Evolutionary conservation across 192 early-diverging fungal species (phyloP), one percentile per base, ranked within the genome.

Genomic region (Anaeromyces robustus): DNA sequence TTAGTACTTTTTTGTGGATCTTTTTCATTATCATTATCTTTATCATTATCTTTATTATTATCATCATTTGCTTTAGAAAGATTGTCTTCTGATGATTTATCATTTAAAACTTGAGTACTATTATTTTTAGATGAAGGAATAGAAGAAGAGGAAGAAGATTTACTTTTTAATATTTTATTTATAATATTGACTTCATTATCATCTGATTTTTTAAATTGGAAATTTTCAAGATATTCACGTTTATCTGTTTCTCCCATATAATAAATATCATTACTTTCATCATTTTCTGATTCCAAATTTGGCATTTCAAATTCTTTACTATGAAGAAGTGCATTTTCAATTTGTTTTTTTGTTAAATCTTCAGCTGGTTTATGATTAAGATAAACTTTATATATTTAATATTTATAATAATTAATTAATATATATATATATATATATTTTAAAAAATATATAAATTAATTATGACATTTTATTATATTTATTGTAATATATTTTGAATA

Each of bases 301-400:
- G 52, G 52, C 52, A 68, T 68, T 68, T 68, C 52, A 68, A 84
- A 78, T 41, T 84, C 80, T 29, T 83, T 78, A 0, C 87, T 86
- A 28, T 84, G 82, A 12, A 79, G 41, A 18, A 90, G 84, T 2
- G 87, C 86, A 3, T 30, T 68, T 19, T 88, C 85, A 30, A 90
- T 41, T 31, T 90, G 86, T 17, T 80, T 68, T 81, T 86, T 78
- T 0, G 84, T 86, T 30, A 84, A 80, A 37, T 86, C 85, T 30
- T 68, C 41, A 14, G 89, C 81, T 0, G 89, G 89, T 5, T 87
- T 85, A 80, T 90, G 88, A 80, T 90, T 90, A 79, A 90, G 79
- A 78, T 87, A 90, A 14, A 90, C 88, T 89, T 19, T 52, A n/a
- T n/a, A n/a, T n/a, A n/a, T n/a, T n/a, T n/a, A n/a, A n/a, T n/a